Conservation (phyloP, 2,329 filamentous ascomycete genomes). For the Mycocentrospora acerina region DNA sequence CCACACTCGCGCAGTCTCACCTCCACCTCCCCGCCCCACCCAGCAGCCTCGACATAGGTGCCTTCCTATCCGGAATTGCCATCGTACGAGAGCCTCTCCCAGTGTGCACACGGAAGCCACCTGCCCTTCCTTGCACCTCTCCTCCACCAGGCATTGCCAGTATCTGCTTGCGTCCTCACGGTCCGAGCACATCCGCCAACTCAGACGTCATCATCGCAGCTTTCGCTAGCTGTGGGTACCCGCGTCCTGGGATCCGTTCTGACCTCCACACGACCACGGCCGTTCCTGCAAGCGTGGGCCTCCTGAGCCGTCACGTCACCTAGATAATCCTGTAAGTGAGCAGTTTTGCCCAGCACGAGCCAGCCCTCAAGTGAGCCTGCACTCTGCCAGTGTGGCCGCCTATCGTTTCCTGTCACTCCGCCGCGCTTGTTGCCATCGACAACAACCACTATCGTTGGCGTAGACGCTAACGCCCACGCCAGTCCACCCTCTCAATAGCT, state of each 20-base stretch:
- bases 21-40: conserved; percentile 13
- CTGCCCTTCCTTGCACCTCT: conserved; percentile 24
- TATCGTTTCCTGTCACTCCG: conserved; percentile 2
- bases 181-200: conserved; percentile 14
- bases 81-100: conserved; percentile 11
- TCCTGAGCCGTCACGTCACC: conserved; percentile 15
- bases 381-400: neutral
- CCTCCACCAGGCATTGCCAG: conserved; percentile 13
- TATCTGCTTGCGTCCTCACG: conserved; percentile 8
- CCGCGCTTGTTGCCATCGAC: conserved; percentile 3
- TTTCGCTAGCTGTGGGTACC: conserved; percentile 30
- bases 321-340: conserved; percentile 19
- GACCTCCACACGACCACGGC: conserved; percentile 1
- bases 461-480: conserved; percentile 15
- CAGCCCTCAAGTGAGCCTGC: neutral
- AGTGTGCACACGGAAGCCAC: conserved; percentile 30
- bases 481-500: conserved; percentile 26
- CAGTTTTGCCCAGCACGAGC: conserved; percentile 2
- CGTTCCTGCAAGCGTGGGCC: conserved; percentile 14
- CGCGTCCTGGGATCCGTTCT: conserved; percentile 13
- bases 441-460: too few species aligned
- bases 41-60: conserved; percentile 19
- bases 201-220: conserved; percentile 37
- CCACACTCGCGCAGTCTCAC: conserved; percentile 13
- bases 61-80: conserved; percentile 20